Evolutionary conservation across 805 yeast genomes (phyloP).

Genomic region (Starmerella ratchasimensis): DNA sequence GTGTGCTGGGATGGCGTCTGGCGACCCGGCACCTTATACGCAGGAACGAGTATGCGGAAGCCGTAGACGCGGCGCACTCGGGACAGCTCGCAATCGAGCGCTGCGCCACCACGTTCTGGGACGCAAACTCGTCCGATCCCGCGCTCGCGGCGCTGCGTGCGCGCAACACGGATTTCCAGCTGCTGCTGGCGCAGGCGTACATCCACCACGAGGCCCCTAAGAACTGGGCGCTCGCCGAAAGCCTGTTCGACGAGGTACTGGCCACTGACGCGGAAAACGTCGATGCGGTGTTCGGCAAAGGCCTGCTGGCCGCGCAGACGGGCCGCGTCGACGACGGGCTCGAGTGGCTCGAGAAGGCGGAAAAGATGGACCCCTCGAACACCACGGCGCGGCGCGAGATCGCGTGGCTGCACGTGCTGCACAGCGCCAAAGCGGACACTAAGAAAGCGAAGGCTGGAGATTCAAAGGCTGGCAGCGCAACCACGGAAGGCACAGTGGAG

Average conservation of each 20-base stretch:
- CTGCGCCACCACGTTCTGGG: too few species aligned
- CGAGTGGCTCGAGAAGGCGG: slow-evolving; percentile 38
- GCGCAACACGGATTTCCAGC: slow-evolving; percentile 40
- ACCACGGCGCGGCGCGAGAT: slow-evolving; percentile 50
- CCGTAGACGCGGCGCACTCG: slow-evolving; percentile 43
- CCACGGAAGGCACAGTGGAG: too few species aligned
- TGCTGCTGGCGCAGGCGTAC: slow-evolving; percentile 59
- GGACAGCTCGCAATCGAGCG: slow-evolving; percentile 42
- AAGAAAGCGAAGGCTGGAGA: slow-evolving; percentile 29
- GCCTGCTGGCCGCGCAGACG: slow-evolving; percentile 58
- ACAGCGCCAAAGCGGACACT: too few species aligned
- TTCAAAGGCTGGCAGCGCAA: too few species aligned
- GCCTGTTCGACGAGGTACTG: slow-evolving; percentile 53
- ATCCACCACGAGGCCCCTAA: slow-evolving; percentile 85
- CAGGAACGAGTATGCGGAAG: slow-evolving; percentile 48
- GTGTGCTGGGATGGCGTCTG: slow-evolving; percentile 54
- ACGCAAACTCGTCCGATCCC: slow-evolving; percentile 29
- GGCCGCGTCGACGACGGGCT: slow-evolving; percentile 44
- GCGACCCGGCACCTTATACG: slow-evolving; percentile 46
- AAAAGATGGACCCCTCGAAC: slow-evolving; percentile 38
- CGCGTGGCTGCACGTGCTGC: slow-evolving; percentile 61
- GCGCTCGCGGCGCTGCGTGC: slow-evolving; percentile 35
- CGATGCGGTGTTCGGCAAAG: slow-evolving; percentile 68
- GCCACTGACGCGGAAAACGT: slow-evolving; percentile 18
- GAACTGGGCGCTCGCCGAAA: slow-evolving; percentile 60